A percentile compares a stretch with the other conserved stretches of the same genome.
phyloP scores from a whole-genome alignment of 192 early-diverging fungal species.

The Chytriomyces hyalinus region DNA sequence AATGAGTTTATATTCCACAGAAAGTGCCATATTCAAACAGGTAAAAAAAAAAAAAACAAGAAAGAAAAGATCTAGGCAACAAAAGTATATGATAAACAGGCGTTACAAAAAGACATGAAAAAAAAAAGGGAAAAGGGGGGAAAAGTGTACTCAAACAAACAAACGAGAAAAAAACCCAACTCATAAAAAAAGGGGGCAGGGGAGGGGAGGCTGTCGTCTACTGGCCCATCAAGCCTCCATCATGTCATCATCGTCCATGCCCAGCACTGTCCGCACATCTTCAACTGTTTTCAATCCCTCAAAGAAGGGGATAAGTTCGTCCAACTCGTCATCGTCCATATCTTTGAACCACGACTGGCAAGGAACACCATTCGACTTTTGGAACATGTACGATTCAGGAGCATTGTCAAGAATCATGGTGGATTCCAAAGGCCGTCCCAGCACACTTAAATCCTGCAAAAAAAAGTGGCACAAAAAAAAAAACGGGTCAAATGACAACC shows the following conservation, averaged over 20 bases:
- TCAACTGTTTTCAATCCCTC: conserved; percentile 21
- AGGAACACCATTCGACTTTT: conserved; percentile 16
- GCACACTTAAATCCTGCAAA: not conserved
- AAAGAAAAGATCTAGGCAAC: too few species aligned
- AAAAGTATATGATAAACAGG: too few species aligned
- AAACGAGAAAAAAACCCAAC: too few species aligned
- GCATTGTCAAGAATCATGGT: conserved; percentile 28
- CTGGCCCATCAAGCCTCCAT: too few species aligned
- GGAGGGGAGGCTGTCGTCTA: too few species aligned
- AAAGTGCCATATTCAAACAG: too few species aligned
- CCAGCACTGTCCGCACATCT: conserved; percentile 31
- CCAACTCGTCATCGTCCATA: conserved; percentile 28
- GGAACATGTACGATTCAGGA: conserved; percentile 18
- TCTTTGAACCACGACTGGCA: conserved; percentile 25
- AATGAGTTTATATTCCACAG: too few species aligned
- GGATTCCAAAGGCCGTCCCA: conserved; percentile 8
- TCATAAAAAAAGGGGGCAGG: too few species aligned
- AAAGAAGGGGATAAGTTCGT: conserved; percentile 23
- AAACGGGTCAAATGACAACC: not conserved
- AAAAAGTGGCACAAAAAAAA: not conserved
- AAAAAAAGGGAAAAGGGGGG: too few species aligned
- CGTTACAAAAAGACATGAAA: too few species aligned
- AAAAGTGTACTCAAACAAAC: too few species aligned
- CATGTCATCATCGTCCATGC: not conserved
- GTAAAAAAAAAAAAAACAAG: too few species aligned